Evolutionary conservation across 108 stramenopile species (phyloP), one percentile per base, ranked within the genome.

Genomic region (Chaetoceros tenuissimus): DNA sequence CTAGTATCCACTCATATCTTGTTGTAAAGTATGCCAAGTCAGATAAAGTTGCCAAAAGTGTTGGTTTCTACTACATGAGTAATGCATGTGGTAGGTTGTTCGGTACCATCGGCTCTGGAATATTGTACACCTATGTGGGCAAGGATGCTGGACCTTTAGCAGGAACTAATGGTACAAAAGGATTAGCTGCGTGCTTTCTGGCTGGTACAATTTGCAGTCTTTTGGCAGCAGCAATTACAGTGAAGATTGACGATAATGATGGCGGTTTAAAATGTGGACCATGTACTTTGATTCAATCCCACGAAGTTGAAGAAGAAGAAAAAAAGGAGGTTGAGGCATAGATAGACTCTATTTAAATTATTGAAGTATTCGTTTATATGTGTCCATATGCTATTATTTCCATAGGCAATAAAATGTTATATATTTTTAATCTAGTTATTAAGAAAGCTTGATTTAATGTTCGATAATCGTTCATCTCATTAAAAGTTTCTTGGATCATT

Each of bases 31-130:
- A 96, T 74, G 92, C 95, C 31, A 75, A 69, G 49, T 72, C 69
- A 34, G 92, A 96, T 51, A 96, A 92, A 65, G 79, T 94, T 43
- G 91, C 95, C 19, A 86, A 82, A 22, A 88, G 85, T 45, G 90
- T 94, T 45, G 95, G 95, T 5, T 88, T 94, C 45, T 96, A 96
- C 66, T 96, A 96, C 78, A 96, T 94, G 92, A 88, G 87, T 50
- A 96, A 96, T 68, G 95, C 95, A n/a, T 46, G 78, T 22, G 95
- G 95, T 16, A 62, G 95, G 46, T 67, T 96, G 45, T 55, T 96
- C 16, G 95, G 95, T 26, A 94, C 90, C 1, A 55, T 96, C n/a
- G 80, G 94, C 31, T 79, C 81, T 59, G 95, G 95, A 3, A 70
- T 94, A 30, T 51, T 96, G 2, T 96, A 89, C 56, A 81, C 85